These are phyloP conservation scores for Berberis vulgaris DNA, from an alignment of 164 flowering plant genomes.

Conservation along the genomic window DNA sequence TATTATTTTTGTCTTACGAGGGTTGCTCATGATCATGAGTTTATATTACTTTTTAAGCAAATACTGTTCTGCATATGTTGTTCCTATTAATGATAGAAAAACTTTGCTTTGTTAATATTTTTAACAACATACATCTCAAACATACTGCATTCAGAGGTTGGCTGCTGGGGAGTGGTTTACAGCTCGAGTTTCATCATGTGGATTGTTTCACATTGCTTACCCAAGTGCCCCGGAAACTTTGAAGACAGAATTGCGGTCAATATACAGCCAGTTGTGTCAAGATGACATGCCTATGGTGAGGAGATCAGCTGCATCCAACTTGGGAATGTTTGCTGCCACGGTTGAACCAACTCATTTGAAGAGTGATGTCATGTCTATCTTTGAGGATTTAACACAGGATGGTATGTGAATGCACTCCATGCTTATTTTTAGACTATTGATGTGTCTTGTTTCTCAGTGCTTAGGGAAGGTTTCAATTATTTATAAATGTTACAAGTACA, in stretches of 20 bases:
- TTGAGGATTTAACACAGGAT: slow-evolving; percentile 92
- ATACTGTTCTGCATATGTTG: too few relatives aligned
- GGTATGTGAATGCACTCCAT: slow-evolving; percentile 31
- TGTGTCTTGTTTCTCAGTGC: too few relatives aligned
- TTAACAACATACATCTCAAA: background rate
- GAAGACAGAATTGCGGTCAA: slow-evolving; percentile 66
- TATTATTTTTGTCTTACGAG: too few relatives aligned
- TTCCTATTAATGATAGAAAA: too few relatives aligned
- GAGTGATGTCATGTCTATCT: slow-evolving; percentile 79
- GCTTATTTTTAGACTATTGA: too few relatives aligned
- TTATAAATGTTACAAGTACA: too few relatives aligned
- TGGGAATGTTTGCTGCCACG: slow-evolving; percentile 96
- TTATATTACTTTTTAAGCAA: too few relatives aligned
- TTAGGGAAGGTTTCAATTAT: too few relatives aligned
- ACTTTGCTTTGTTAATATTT: background rate
- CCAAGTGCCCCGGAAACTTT: slow-evolving; percentile 79
- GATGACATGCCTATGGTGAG: slow-evolving; percentile 99
- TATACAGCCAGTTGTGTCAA: slow-evolving; percentile 84
- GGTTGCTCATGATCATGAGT: too few relatives aligned
- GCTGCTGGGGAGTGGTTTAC: slow-evolving; percentile 99
- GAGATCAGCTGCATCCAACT: slow-evolving; percentile 91
- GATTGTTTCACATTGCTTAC: slow-evolving; percentile 91
- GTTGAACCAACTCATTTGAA: slow-evolving; percentile 78
- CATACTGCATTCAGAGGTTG: slow-evolving; percentile 48
- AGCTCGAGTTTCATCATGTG: slow-evolving; percentile 95